Base-by-base conservation (phyloP, 2,329 filamentous ascomycete species). In the Aphanoascus verrucosus region DNA sequence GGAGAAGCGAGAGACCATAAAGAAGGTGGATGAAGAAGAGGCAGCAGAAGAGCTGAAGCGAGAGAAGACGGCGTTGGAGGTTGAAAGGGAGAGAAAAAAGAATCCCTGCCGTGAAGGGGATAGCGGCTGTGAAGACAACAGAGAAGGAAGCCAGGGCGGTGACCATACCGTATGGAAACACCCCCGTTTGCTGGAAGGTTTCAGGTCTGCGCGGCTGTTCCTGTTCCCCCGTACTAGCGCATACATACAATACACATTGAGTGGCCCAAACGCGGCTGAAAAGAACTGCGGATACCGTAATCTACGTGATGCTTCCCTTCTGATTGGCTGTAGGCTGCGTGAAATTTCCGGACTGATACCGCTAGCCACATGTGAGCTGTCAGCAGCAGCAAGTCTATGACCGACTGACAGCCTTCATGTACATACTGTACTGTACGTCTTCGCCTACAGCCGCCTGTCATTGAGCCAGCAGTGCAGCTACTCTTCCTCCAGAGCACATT, bases 111-210 rank as follows among this genome's bases (percentile, higher is more conserved):
- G 23, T 28, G 23, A 28, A 28, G 51, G 44, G 54, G 54, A 34
- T 54, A 58, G 49, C 55, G 56, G 56, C 53, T 52, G 53, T 57
- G 51, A 47, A 55, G 43, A 54, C 43, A 54, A 50, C 34, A 53
- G 19, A 47, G 55, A 46, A 46, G 46, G 50, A 41, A 52, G 47
- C 42, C 55, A 28, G 44, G 43, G 15, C 48, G 31, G 38, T 20
- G 34, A 42, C 40, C 48, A 31, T 45, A 45, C 42, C 11, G 23
- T n/a, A 31, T 45, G 17, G 23, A 45, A 45, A 45, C 42, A 45
- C 5, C 3, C n/a, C 9, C 1, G 11, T 35, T 35, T 17, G 44
- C 14, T 12, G 28, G 11, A 31, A 17, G 28, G 44, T 47, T 47
- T 47, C 44, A 47, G 14, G 28, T 47, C 35, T 45, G 9, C 15